Percentiles rank a stretch among this genome's conserved stretches.
Evolutionary conservation across 140 eudicot genomes (phyloP).

Genomic region (Senecio squalidus): DNA sequence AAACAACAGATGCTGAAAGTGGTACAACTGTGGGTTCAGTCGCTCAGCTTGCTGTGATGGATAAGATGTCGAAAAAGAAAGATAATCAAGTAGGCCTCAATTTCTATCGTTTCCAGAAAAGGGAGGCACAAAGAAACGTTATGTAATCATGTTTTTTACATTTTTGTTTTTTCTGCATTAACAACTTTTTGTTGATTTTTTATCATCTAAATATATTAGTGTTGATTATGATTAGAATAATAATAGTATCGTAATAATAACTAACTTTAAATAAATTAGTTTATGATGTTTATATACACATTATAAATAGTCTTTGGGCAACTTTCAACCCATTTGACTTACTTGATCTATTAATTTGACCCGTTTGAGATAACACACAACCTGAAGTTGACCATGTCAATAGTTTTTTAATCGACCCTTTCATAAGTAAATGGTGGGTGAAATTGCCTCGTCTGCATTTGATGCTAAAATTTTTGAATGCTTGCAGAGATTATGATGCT

Average conservation of each 20-base stretch:
- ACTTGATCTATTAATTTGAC: too few species aligned
- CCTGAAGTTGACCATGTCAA: too few species aligned
- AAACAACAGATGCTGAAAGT: conserved; percentile 75
- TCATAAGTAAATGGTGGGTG: not conserved
- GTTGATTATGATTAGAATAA: too few species aligned
- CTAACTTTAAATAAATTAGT: too few species aligned
- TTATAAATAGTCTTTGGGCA: too few species aligned
- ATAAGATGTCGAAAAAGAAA: conserved; percentile 55
- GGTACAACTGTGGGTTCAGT: conserved; percentile 86
- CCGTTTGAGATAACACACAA: too few species aligned
- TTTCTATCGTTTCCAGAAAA: conserved; percentile 81
- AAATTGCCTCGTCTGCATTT: not conserved
- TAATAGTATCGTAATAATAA: too few species aligned
- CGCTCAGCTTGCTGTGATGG: conserved; percentile 63
- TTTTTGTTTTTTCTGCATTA: not conserved
- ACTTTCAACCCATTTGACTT: too few species aligned
- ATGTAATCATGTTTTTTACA: conserved; percentile 7
- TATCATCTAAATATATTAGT: too few species aligned
- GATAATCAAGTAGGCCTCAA: conserved; percentile 51
- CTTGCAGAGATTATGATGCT: conserved; percentile 78
- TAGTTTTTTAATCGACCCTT: not conserved
- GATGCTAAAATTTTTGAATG: not conserved
- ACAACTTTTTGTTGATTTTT: too few species aligned
- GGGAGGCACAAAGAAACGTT: conserved; percentile 87
- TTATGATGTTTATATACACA: too few species aligned